These are phyloP conservation scores for Persicaria maculosa DNA, from an alignment of 148 eudicot species.

Conservation along the genomic window DNA sequence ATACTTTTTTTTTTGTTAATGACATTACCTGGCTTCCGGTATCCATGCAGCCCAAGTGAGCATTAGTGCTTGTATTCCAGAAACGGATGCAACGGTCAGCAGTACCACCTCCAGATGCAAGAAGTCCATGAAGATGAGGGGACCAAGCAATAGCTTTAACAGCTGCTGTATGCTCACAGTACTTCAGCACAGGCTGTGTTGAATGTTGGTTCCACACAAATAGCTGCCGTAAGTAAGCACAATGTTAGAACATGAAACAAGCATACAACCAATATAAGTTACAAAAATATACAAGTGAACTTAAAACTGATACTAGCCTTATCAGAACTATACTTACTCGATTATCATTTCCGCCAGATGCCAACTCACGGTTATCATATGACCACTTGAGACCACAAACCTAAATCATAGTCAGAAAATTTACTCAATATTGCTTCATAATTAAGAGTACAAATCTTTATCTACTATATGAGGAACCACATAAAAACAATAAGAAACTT, in stretches of 20 bases:
- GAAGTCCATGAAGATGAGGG: constrained; percentile 91
- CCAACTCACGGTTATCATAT: constrained; percentile 81
- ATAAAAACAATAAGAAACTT: neutral
- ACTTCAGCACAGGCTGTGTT: constrained; percentile 73
- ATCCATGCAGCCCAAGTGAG: constrained; percentile 85
- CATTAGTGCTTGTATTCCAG: constrained; percentile 87
- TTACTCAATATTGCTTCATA: neutral
- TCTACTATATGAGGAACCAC: neutral
- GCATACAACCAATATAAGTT: neutral
- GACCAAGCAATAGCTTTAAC: constrained; percentile 99
- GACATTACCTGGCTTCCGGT: constrained; percentile 87
- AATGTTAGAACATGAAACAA: neutral
- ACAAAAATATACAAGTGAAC: neutral
- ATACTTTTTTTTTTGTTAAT: neutral
- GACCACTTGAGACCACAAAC: constrained; percentile 98
- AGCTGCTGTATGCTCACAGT: constrained; percentile 90
- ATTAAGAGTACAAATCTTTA: neutral
- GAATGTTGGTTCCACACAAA: constrained; percentile 93
- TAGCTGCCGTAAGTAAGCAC: constrained; percentile 34
- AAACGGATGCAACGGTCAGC: constrained; percentile 92
- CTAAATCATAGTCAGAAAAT: constrained; percentile 28
- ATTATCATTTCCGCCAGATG: constrained; percentile 96
- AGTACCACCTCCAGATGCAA: constrained; percentile 98
- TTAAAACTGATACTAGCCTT: neutral
- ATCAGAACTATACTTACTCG: constrained; percentile 37